Conservation (phyloP, 148 eudicot species). For the Salicornia ramosissima region DNA sequence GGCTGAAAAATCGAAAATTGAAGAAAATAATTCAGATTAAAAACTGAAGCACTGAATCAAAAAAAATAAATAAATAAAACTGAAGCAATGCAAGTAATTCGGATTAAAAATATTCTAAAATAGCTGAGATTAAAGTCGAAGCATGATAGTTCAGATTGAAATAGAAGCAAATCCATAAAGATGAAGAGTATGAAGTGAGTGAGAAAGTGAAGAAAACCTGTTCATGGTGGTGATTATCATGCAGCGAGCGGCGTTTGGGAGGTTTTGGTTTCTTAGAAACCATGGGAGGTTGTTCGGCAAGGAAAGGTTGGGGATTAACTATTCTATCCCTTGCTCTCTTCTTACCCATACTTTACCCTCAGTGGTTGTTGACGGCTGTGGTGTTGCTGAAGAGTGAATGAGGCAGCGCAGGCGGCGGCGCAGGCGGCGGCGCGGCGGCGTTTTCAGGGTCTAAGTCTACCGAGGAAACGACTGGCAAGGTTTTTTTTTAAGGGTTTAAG, state of each 20-base stretch:
- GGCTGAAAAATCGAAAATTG: not conserved
- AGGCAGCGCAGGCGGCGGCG: too few species aligned
- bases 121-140: not conserved
- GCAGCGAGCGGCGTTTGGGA: slow-evolving; percentile 43
- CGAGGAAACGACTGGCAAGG: too few species aligned
- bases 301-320: slow-evolving; percentile 59
- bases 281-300: slow-evolving; percentile 28
- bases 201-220: slow-evolving; percentile 26
- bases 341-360: slow-evolving; percentile 61
- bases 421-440: too few species aligned
- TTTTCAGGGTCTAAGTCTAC: too few species aligned
- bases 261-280: slow-evolving; percentile 41
- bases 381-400: too few species aligned
- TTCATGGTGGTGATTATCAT: slow-evolving; percentile 52
- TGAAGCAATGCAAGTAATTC: not conserved
- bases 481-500: too few species aligned
- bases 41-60: not conserved
- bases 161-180: not conserved
- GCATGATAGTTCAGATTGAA: not conserved
- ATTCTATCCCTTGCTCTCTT: slow-evolving; percentile 38
- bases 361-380: too few species aligned
- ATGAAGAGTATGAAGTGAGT: not conserved
- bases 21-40: not conserved
- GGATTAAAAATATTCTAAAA: too few species aligned
- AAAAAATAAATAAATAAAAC: not conserved